Evolutionary conservation across 2,329 filamentous ascomycete genomes (phyloP), one percentile per base, ranked within the genome.

Genomic region (Nemania abortiva): DNA sequence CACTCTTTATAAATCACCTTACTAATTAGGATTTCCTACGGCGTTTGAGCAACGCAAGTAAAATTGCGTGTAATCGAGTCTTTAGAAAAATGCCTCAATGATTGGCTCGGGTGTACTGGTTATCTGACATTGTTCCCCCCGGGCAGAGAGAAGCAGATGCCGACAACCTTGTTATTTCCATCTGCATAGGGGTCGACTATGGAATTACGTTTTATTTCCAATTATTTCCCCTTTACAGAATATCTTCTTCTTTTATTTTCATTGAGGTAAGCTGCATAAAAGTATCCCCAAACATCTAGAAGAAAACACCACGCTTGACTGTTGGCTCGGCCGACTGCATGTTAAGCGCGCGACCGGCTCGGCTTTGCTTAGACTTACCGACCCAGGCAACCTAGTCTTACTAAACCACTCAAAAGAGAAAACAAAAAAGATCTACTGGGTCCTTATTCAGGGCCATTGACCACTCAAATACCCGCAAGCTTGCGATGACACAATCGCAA

Each of bases 401-500:
- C 42, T 47, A 47, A 47, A 45, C 39, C 3, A 18, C 13, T 45
- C 39, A 27, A 27, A 27, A 45, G 39, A 45, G 13, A 18, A 50
- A 10, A 22, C n/a, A 2, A 24, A 24, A 11, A 6, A 5, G 13
- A 52, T 52, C 10, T 6, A 47, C 42, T 47, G 18, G 42, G 42
- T 5, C 18, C 42, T 9, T 47, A 6, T n/a, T 47, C 13, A 47
- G 5, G 24, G 24, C n/a, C 22, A 27, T 15, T 27, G 20, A 18
- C 53, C 49, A 52, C 49, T 52, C 49, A 52, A 52, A 52, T 47
- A 47, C 24, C 11, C 15, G 24, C 22, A 29, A 13, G 22, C 15
- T 10, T 15, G 24, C 22, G 18, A 66, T 67, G 59, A 59, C 47
- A 58, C 54, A 63, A 63, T 58, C 45, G 13, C 57, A 24, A 24